These are phyloP conservation scores for Huntiella abstrusa DNA, from an alignment of 2,329 filamentous ascomycete species.

Conservation along the genomic window DNA sequence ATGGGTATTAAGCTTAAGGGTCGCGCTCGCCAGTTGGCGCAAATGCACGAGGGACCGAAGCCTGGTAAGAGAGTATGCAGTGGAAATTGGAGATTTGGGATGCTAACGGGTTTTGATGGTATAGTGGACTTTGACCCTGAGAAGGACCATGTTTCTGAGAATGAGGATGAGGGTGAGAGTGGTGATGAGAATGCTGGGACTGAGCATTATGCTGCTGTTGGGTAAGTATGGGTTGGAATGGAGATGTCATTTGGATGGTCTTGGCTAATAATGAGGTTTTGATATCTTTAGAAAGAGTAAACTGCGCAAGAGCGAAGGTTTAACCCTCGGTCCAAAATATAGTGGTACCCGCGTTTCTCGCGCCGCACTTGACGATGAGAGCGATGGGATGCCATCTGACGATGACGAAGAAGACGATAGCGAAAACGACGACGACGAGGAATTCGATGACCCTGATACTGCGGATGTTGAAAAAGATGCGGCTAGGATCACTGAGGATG, in stretches of 20 bases:
- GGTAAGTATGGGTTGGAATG: conserved; percentile 24
- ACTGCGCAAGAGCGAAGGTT: conserved; percentile 51
- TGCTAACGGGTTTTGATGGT: neutral
- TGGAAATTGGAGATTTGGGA: neutral
- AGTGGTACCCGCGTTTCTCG: conserved; percentile 58
- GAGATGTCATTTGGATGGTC: neutral
- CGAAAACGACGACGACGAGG: conserved; percentile 29
- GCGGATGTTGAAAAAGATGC: conserved; percentile 35
- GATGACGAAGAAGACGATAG: conserved; percentile 22
- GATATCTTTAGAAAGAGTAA: conserved; percentile 48
- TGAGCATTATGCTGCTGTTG: conserved; percentile 72
- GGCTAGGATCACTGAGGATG: conserved; percentile 27
- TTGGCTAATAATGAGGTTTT: neutral
- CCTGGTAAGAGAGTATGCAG: conserved; percentile 4
- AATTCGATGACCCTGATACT: conserved; percentile 38
- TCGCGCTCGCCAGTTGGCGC: conserved; percentile 9
- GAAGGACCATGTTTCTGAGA: conserved; percentile 38
- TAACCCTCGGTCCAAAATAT: conserved; percentile 61
- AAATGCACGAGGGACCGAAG: conserved; percentile 9
- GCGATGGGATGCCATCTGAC: conserved; percentile 17
- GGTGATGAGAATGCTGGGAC: conserved; percentile 42
- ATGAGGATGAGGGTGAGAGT: conserved; percentile 31
- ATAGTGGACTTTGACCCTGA: conserved; percentile 57
- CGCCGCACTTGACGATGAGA: conserved; percentile 40
- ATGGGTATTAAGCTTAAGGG: conserved; percentile 9